These are phyloP conservation scores for Chaetomium sp. DNA, from an alignment of 2,329 filamentous ascomycete species.

Conservation along the genomic window DNA sequence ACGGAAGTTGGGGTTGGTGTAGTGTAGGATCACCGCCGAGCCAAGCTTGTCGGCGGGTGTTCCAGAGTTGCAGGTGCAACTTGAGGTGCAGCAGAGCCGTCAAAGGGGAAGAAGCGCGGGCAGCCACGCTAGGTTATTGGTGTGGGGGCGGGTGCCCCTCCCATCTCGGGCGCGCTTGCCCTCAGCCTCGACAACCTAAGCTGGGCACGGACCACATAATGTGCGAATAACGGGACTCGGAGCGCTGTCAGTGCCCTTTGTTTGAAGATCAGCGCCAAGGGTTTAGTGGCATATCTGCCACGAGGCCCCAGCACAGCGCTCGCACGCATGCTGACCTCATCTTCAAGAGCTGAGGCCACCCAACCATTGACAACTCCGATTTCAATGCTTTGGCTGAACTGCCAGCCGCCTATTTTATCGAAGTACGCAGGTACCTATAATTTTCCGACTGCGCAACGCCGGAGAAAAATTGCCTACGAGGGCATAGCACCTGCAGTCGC, in stretches of 20 bases:
- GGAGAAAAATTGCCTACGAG: not conserved
- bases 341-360: constrained; percentile 5
- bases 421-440: no score
- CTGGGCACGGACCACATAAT: constrained; percentile 15
- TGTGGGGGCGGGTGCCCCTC: constrained; percentile 8
- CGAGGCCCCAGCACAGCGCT: not conserved
- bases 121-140: constrained; percentile 10
- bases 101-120: constrained; percentile 13
- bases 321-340: constrained; percentile 14
- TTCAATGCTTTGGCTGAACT: not conserved
- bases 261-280: not conserved
- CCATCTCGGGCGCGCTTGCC: constrained; percentile 1
- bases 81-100: constrained; percentile 9
- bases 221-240: not conserved
- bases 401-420: not conserved
- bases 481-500: not conserved
- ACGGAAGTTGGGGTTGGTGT: not conserved
- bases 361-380: not conserved
- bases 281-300: not conserved
- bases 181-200: constrained; percentile 15
- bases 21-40: constrained; percentile 12
- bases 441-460: not conserved
- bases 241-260: not conserved
- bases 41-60: constrained; percentile 17
- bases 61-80: constrained; percentile 1